These are phyloP conservation scores for Trichoderma sp. DNA, from an alignment of 2,329 filamentous ascomycete species.

Conservation along the genomic window DNA sequence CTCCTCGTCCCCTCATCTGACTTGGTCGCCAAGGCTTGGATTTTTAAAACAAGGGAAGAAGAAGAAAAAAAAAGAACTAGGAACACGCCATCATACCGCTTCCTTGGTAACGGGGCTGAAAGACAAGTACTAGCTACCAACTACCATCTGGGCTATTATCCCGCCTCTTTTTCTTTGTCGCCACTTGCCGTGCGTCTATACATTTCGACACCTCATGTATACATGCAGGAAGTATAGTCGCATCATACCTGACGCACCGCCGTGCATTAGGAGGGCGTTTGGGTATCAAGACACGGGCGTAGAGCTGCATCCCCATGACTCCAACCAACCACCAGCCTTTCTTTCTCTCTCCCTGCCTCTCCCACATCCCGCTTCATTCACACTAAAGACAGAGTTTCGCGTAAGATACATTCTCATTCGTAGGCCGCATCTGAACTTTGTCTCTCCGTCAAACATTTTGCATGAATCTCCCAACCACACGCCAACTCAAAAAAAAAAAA, in stretches of 20 bases:
- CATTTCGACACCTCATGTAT: too few relatives aligned
- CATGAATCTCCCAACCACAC: neutral
- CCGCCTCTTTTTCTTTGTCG: neutral
- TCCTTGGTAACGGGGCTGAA: neutral
- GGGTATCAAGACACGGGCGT: neutral
- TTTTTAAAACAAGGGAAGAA: too few relatives aligned
- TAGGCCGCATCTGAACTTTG: too few relatives aligned
- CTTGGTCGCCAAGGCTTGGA: too few relatives aligned
- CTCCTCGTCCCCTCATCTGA: too few relatives aligned
- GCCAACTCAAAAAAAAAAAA: neutral
- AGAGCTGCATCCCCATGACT: neutral
- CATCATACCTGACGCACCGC: neutral
- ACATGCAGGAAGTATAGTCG: too few relatives aligned
- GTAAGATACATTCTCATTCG: too few relatives aligned
- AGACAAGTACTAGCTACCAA: too few relatives aligned
- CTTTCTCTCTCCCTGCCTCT: too few relatives aligned
- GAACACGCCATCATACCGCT: constrained; percentile 1
- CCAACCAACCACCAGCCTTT: neutral
- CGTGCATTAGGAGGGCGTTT: neutral
- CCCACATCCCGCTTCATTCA: neutral
- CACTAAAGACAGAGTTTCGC: neutral
- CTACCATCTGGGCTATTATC: neutral
- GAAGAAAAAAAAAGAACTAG: neutral
- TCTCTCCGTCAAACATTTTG: neutral
- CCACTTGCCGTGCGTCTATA: neutral